These are phyloP conservation scores for Trichoderma guizhouense DNA, from an alignment of 2,329 filamentous ascomycete species.

Conservation along the genomic window DNA sequence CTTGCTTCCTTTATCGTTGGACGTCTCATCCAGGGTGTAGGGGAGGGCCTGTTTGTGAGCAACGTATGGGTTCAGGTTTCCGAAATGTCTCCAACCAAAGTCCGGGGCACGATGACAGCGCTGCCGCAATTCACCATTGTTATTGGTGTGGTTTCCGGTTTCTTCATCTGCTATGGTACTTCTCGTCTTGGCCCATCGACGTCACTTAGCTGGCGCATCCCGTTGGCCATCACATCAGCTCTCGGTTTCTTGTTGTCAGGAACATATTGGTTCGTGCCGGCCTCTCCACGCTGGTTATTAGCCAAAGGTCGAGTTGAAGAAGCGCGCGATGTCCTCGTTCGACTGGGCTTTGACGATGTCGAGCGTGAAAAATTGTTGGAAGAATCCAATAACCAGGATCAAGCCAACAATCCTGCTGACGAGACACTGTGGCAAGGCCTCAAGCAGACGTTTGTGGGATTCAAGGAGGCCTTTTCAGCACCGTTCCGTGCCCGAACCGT, in stretches of 20 bases:
- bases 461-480: slow-evolving; percentile 33
- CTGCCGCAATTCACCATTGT: slow-evolving; percentile 53
- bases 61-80: slow-evolving; percentile 53
- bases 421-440: slow-evolving; percentile 32
- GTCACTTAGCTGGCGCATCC: slow-evolving; percentile 55
- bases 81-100: slow-evolving; percentile 54
- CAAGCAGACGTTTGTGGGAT: slow-evolving; percentile 30
- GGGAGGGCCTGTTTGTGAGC: slow-evolving; percentile 55
- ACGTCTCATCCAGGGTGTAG: slow-evolving; percentile 52
- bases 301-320: slow-evolving; percentile 40
- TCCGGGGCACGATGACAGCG: slow-evolving; percentile 50
- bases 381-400: slow-evolving; percentile 25
- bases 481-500: slow-evolving; percentile 44
- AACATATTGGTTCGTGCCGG: slow-evolving; percentile 40
- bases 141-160: slow-evolving; percentile 51
- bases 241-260: slow-evolving; percentile 29
- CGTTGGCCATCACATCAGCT: slow-evolving; percentile 41
- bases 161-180: slow-evolving; percentile 60
- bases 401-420: background rate
- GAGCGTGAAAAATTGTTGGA: slow-evolving; percentile 40
- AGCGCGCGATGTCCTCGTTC: slow-evolving; percentile 38
- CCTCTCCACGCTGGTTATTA: slow-evolving; percentile 56
- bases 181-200: slow-evolving; percentile 40
- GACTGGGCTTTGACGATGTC: slow-evolving; percentile 42
- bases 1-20: slow-evolving; percentile 54